phyloP scores from a whole-genome alignment of 148 eudicot species.

The Nepenthes gracilis region DNA sequence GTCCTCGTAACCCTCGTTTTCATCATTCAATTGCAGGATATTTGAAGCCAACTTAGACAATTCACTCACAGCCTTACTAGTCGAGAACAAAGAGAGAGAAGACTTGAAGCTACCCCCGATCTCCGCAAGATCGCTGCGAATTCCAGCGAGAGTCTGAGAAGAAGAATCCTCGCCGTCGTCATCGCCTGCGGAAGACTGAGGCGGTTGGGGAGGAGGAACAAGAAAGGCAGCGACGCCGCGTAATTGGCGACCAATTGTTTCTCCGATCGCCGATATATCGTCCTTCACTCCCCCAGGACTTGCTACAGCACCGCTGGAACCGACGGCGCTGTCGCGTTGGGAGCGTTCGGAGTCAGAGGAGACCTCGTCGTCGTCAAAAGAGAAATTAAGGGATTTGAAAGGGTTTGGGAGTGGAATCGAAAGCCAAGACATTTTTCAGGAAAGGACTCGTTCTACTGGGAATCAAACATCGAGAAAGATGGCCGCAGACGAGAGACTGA shows the following conservation, averaged over 20 bases:
- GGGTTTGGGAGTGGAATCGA: constrained; percentile 44
- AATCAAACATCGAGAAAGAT: neutral
- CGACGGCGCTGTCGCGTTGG: neutral
- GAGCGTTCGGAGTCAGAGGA: constrained; percentile 3
- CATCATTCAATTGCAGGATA: constrained; percentile 26
- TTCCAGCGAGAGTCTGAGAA: constrained; percentile 24
- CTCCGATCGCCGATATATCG: constrained; percentile 40
- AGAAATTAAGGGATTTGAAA: constrained; percentile 22
- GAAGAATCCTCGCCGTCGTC: constrained; percentile 7
- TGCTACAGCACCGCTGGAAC: neutral
- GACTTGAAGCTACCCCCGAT: constrained; percentile 53
- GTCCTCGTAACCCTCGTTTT: constrained; percentile 1
- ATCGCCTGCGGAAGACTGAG: neutral
- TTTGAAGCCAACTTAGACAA: constrained; percentile 48
- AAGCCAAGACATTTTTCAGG: constrained; percentile 25
- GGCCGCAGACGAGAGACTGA: neutral
- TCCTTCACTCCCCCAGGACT: constrained; percentile 21
- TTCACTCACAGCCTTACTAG: constrained; percentile 26
- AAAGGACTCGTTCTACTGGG: neutral
- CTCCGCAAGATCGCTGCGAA: constrained; percentile 57
- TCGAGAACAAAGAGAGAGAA: constrained; percentile 38
- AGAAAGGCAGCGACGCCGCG: constrained; percentile 63
- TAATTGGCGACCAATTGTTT: constrained; percentile 39
- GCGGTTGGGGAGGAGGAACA: constrained; percentile 47
- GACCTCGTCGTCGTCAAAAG: constrained; percentile 10